phyloP scores from a whole-genome alignment of 352 stramenopile species.

The Vaucheria bursata region DNA sequence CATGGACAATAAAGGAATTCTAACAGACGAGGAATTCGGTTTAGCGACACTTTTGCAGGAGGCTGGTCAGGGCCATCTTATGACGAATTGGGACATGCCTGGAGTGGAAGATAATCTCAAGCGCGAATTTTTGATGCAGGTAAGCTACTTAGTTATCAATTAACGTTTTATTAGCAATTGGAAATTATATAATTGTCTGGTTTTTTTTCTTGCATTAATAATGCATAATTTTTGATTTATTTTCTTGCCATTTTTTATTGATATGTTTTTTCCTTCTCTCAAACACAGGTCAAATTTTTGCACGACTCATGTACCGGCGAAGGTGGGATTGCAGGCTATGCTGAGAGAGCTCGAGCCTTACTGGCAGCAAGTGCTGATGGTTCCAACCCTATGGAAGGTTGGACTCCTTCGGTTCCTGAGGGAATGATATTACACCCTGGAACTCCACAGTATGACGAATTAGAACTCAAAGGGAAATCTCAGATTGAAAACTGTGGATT shows the following conservation, averaged over 20 bases:
- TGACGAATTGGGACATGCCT: conserved; percentile 50
- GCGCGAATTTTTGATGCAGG: conserved; percentile 35
- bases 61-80: conserved; percentile 31
- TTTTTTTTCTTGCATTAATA: no score
- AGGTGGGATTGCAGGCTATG: conserved; percentile 56
- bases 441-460: conserved; percentile 57
- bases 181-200: neutral
- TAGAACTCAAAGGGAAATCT: conserved; percentile 57
- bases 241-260: neutral
- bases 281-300: conserved; percentile 41
- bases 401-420: conserved; percentile 48
- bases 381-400: conserved; percentile 62
- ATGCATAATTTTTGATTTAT: neutral
- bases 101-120: conserved; percentile 50
- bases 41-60: conserved; percentile 33
- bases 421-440: conserved; percentile 57
- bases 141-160: conserved; percentile 7
- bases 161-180: neutral
- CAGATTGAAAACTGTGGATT: conserved; percentile 63
- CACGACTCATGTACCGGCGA: conserved; percentile 50
- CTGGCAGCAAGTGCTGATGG: conserved; percentile 57
- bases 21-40: conserved; percentile 19
- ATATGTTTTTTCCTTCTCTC: neutral
- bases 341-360: conserved; percentile 52
- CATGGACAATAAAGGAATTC: conserved; percentile 27